These are phyloP conservation scores for Hypoxylon sp. DNA, from an alignment of 2,329 filamentous ascomycete genomes.

Conservation along the genomic window DNA sequence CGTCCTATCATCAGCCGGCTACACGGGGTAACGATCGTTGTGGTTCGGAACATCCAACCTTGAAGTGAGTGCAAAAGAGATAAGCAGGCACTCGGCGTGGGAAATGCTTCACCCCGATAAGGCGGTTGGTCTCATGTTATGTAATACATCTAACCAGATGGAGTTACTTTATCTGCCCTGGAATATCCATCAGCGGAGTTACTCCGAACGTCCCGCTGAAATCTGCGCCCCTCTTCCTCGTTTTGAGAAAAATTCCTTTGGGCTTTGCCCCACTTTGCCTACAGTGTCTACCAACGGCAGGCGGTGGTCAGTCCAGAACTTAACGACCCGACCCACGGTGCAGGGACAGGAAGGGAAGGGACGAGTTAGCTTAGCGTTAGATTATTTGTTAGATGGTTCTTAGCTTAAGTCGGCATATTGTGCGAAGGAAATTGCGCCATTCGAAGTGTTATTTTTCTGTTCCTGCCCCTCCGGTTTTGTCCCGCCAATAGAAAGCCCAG, in stretches of 20 bases:
- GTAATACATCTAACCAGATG: slow-evolving; percentile 33
- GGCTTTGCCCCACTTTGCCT: slow-evolving; percentile 30
- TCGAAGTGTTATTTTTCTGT: slow-evolving; percentile 27
- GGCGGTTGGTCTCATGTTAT: slow-evolving; percentile 21
- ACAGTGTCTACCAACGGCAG: slow-evolving; percentile 16
- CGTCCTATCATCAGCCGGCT: slow-evolving; percentile 17
- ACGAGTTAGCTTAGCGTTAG: slow-evolving; percentile 17
- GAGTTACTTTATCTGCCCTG: slow-evolving; percentile 39
- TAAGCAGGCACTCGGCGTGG: slow-evolving; percentile 11
- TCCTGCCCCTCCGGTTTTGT: slow-evolving; percentile 42
- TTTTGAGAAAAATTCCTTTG: slow-evolving; percentile 42
- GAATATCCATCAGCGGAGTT: slow-evolving; percentile 32
- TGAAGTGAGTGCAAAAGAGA: background rate
- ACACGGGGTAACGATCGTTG: slow-evolving; percentile 28
- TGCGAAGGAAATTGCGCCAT: slow-evolving; percentile 43
- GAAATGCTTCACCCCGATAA: slow-evolving; percentile 27
- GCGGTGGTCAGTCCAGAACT: slow-evolving; percentile 13
- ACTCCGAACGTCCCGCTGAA: slow-evolving; percentile 38
- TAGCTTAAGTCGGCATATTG: slow-evolving; percentile 41
- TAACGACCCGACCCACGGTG: slow-evolving; percentile 21
- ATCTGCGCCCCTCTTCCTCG: slow-evolving; percentile 30
- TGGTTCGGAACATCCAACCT: slow-evolving; percentile 23
- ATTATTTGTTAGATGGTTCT: slow-evolving; percentile 13
- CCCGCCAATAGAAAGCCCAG: slow-evolving; percentile 26
- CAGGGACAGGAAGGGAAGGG: slow-evolving; percentile 35